Conservation (phyloP, 176 grass and related monocot species). For the Eleusine coracana region DNA sequence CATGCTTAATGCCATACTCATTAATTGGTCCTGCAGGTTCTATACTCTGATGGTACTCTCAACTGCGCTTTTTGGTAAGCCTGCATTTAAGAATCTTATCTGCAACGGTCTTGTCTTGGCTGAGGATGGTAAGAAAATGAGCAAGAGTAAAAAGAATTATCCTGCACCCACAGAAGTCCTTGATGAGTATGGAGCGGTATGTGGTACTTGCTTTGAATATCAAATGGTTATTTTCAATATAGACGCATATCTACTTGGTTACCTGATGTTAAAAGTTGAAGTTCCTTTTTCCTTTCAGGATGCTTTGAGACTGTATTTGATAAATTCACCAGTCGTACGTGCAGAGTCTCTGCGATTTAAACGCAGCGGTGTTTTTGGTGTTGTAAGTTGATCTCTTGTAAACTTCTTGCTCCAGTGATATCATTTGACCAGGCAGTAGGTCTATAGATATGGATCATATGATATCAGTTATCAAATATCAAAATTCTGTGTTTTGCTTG, state of each 20-base stretch:
- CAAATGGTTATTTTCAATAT: slow-evolving; percentile 9
- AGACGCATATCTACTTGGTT: slow-evolving; percentile 24
- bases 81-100: slow-evolving; percentile 98
- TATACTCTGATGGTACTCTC: slow-evolving; percentile 98
- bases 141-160: slow-evolving; percentile 98
- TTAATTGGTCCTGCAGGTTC: slow-evolving; percentile 64
- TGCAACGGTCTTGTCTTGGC: slow-evolving; percentile 99
- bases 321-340: slow-evolving; percentile 96
- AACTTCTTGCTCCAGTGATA: slow-evolving; percentile 13
- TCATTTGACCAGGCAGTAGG: slow-evolving; percentile 19
- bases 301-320: slow-evolving; percentile 90
- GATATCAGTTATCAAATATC: slow-evolving; percentile 3
- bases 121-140: slow-evolving; percentile 99
- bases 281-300: slow-evolving; percentile 64
- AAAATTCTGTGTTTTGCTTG: slow-evolving; percentile 18
- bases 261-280: slow-evolving; percentile 3
- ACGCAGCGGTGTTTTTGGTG: slow-evolving; percentile 83
- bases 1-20: not conserved
- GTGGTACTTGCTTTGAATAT: slow-evolving; percentile 42
- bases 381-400: slow-evolving; percentile 66
- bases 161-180: slow-evolving; percentile 84
- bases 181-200: slow-evolving; percentile 88
- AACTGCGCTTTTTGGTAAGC: slow-evolving; percentile 95
- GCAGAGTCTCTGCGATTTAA: slow-evolving; percentile 94
- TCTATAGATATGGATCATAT: slow-evolving; percentile 33